Evolutionary conservation across 352 stramenopile genomes (phyloP).

Genomic region (Phytophthora sojae): DNA sequence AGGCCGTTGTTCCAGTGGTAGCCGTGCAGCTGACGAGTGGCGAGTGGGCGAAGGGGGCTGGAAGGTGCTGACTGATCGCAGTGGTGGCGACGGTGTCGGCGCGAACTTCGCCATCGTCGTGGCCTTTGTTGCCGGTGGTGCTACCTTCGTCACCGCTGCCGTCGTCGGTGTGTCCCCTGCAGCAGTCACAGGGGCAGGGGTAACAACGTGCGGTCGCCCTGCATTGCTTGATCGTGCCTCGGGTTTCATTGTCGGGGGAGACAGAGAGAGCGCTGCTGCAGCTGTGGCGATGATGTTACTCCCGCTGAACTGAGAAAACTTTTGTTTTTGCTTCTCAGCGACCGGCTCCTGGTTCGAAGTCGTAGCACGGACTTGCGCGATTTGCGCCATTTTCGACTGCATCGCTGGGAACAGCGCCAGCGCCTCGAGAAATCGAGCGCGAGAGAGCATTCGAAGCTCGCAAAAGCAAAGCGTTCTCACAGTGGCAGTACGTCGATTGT

Average conservation of each 20-base stretch:
- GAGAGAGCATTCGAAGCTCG: conserved; percentile 67
- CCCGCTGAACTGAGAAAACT: conserved; percentile 21
- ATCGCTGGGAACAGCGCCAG: conserved; percentile 58
- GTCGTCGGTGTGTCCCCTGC: conserved; percentile 2
- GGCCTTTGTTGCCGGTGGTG: background rate
- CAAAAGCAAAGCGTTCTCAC: conserved; percentile 80
- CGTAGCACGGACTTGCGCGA: conserved; percentile 44
- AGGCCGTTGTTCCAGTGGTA: conserved; percentile 32
- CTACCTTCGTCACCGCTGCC: background rate
- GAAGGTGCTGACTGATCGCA: background rate
- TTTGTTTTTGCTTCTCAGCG: conserved; percentile 32
- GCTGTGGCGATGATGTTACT: conserved; percentile 19
- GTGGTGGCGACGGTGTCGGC: background rate
- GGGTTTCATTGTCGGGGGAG: conserved; percentile 10
- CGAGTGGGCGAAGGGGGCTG: conserved; percentile 15
- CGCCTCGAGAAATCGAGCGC: conserved; percentile 66
- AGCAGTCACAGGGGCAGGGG: background rate
- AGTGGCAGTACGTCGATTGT: conserved; percentile 64
- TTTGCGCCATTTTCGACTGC: conserved; percentile 68
- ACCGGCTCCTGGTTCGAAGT: conserved; percentile 12
- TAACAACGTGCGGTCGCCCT: conserved; percentile 3
- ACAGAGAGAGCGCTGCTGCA: conserved; percentile 23
- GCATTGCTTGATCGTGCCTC: conserved; percentile 4
- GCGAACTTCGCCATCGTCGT: background rate
- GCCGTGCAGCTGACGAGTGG: conserved; percentile 20